Conservation (phyloP, 257 asterid genomes). For the Scutellaria baicalensis region DNA sequence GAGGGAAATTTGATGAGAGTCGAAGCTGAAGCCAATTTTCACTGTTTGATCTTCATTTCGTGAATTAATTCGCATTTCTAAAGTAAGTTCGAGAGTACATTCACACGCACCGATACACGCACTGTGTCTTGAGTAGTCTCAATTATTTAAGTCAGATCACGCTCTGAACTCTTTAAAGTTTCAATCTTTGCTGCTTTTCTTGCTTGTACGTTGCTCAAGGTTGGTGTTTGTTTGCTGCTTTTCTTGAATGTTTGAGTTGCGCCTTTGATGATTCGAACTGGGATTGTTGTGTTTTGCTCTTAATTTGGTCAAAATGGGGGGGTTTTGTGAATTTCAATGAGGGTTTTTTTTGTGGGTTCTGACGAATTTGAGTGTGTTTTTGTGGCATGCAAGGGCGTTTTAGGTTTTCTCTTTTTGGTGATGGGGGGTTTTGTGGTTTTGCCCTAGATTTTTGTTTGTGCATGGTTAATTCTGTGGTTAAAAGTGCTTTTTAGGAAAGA, state of each 20-base stretch:
- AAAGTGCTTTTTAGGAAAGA: constrained; percentile 1
- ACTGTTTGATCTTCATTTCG: constrained; percentile 48
- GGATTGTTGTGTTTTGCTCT: constrained; percentile 10
- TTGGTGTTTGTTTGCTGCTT: not conserved
- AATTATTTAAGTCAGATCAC: constrained; percentile 40
- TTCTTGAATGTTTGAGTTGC: constrained; percentile 22
- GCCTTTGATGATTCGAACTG: constrained; percentile 22
- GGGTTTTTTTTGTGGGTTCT: constrained; percentile 20
- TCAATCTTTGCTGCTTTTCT: constrained; percentile 20
- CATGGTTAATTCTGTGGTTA: constrained; percentile 25
- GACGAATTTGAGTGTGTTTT: constrained; percentile 12
- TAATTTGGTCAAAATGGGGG: constrained; percentile 27
- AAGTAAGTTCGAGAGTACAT: constrained; percentile 25
- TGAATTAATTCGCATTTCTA: constrained; percentile 13
- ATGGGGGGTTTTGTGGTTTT: constrained; percentile 10
- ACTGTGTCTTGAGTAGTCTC: constrained; percentile 14
- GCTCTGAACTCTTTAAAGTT: constrained; percentile 11
- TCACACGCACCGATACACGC: constrained; percentile 9
- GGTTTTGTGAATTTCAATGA: constrained; percentile 1
- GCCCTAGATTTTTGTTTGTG: constrained; percentile 31
- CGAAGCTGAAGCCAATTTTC: constrained; percentile 22
- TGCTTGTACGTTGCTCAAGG: constrained; percentile 8
- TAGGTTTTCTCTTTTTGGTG: constrained; percentile 22
- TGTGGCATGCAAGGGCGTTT: constrained; percentile 40
- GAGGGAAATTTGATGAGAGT: constrained; percentile 24